phyloP scores from a whole-genome alignment of 164 flowering plant species.

The Kalanchoe fedtschenkoi region DNA sequence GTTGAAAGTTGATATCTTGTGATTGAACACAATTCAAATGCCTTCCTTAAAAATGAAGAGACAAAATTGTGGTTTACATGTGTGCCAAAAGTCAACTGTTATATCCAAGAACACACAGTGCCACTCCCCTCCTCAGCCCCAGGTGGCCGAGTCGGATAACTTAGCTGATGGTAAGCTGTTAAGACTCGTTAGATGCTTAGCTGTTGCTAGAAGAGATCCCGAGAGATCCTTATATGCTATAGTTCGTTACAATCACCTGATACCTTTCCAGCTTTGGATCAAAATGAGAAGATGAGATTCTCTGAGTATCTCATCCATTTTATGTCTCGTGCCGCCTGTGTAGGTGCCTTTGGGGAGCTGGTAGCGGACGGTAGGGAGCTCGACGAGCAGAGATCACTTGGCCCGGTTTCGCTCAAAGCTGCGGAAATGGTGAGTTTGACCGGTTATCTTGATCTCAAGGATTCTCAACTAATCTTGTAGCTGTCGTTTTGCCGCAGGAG shows the following conservation, averaged over 20 bases:
- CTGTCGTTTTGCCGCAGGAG: conserved; percentile 24
- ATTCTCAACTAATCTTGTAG: neutral
- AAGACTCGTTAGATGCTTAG: neutral
- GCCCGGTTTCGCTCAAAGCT: too few relatives aligned
- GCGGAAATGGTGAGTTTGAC: too few relatives aligned
- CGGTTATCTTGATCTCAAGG: neutral
- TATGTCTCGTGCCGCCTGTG: neutral
- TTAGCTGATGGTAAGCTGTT: conserved; percentile 28
- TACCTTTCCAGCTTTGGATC: neutral
- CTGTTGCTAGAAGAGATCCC: neutral
- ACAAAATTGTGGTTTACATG: conserved; percentile 32
- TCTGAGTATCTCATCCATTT: neutral
- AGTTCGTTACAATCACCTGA: neutral
- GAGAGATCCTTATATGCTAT: neutral
- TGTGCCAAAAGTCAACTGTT: conserved; percentile 33
- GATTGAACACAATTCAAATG: conserved; percentile 28
- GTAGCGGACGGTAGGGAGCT: neutral
- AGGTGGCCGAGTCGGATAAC: conserved; percentile 12
- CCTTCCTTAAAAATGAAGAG: conserved; percentile 52
- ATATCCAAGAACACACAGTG: conserved; percentile 29
- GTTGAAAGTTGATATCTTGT: neutral
- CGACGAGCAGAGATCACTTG: neutral
- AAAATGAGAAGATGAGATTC: neutral
- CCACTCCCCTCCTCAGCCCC: conserved; percentile 15
- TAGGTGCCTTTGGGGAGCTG: neutral